A percentile compares a stretch with the other conserved stretches of the same genome.
phyloP scores from a whole-genome alignment of 2,329 filamentous ascomycete genomes.

The Passalora sequoiae region DNA sequence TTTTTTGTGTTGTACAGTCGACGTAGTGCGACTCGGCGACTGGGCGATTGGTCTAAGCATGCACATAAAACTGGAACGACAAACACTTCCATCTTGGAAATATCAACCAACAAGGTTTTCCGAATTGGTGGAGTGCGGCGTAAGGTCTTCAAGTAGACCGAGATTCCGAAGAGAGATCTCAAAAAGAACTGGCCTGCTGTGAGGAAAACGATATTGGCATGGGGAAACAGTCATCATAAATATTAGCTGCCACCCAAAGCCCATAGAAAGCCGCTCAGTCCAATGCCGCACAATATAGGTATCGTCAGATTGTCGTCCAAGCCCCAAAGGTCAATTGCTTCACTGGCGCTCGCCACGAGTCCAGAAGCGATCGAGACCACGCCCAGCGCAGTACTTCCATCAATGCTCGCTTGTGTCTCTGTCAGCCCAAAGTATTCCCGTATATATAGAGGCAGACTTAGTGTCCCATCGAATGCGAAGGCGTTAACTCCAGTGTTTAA shows the following conservation, averaged over 20 bases:
- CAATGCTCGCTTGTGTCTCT: constrained; percentile 55
- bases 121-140: no score
- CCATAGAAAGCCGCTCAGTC: constrained; percentile 87
- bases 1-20: no score
- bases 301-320: constrained; percentile 99
- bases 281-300: constrained; percentile 79
- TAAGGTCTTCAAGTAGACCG: no score
- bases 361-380: constrained; percentile 82
- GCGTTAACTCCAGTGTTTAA: constrained; percentile 46
- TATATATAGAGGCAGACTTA: constrained; percentile 62
- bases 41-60: no score
- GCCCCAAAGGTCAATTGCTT: constrained; percentile 84
- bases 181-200: no score
- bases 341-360: constrained; percentile 80
- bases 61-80: no score
- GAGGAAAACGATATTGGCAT: not conserved
- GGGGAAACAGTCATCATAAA: not conserved
- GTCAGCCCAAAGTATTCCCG: constrained; percentile 59
- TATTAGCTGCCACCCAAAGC: constrained; percentile 54
- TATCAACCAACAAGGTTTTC: no score
- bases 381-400: constrained; percentile 67
- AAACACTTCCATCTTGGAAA: no score
- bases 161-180: no score
- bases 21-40: no score
- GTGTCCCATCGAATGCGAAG: constrained; percentile 74